phyloP scores from a whole-genome alignment of 345 rosid genomes.

The Arabis alpina region DNA sequence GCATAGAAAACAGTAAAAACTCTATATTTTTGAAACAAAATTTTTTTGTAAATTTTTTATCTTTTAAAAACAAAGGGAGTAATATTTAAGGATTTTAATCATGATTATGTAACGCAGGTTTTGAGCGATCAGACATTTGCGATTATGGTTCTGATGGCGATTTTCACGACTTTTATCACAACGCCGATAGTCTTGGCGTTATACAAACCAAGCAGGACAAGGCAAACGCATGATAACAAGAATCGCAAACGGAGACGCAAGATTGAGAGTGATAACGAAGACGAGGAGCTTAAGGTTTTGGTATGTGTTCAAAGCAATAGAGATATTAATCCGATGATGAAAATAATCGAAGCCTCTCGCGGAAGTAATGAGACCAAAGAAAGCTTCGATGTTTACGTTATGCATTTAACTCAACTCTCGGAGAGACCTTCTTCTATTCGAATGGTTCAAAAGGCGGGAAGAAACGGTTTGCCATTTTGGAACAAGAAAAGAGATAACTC shows the following conservation, averaged over 20 bases:
- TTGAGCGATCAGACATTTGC: constrained; percentile 82
- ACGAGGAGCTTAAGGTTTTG: constrained; percentile 54
- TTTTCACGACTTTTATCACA: constrained; percentile 76
- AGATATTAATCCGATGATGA: constrained; percentile 64
- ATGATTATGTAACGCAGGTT: constrained; percentile 51
- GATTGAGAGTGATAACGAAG: constrained; percentile 55
- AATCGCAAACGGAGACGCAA: constrained; percentile 49
- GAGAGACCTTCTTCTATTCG: constrained; percentile 80
- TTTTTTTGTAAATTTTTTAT: too few relatives aligned
- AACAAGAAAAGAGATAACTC: constrained; percentile 51
- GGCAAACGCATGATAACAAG: constrained; percentile 5
- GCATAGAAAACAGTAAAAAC: too few relatives aligned
- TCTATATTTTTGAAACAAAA: too few relatives aligned
- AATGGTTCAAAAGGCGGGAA: constrained; percentile 81
- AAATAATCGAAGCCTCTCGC: constrained; percentile 78
- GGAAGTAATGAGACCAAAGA: constrained; percentile 54
- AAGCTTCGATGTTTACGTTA: constrained; percentile 66
- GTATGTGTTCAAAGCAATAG: constrained; percentile 61
- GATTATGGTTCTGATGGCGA: constrained; percentile 81
- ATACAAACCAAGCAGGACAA: constrained; percentile 59
- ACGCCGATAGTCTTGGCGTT: constrained; percentile 71
- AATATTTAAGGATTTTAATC: not conserved
- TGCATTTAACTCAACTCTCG: constrained; percentile 84
- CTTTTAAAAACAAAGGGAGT: too few relatives aligned
- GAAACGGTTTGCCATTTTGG: constrained; percentile 75